Evolutionary conservation across 345 rosid genomes (phyloP), one percentile per base, ranked within the genome.

Genomic region (Stellera chamaejasme): DNA sequence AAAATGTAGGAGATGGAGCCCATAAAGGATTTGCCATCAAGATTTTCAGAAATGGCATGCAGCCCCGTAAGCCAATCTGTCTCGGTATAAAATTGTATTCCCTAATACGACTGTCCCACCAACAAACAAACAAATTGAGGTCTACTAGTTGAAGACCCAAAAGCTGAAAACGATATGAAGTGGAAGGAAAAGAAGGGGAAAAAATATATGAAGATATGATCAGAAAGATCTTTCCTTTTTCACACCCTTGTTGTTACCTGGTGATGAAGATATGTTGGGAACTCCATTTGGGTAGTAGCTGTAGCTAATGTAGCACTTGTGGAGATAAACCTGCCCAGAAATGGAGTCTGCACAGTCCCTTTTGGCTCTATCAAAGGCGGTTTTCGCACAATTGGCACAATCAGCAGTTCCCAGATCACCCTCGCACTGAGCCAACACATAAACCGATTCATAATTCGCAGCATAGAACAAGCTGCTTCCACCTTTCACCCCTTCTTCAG

Each of bases 361-460:
- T 52, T 82, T 75, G 0, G 75, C 82, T 49, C 58, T 79, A 43
- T 81, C 76, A 39, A 78, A 71, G 2, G 80, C 95, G 13, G 62
- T 72, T 66, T 82, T 78, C 63, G 75, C 79, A 48, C 98, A 92
- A 43, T 69, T 69, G 3, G 77, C 75, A 52, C 97, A 92, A 54
- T 84, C 88, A 13, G 66, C 69, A 27, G 67, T 66, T 14, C 73
- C 78, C 66, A 81, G 66, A 73, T 86, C 90, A 54, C 93, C 93
- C 62, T 92, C 96, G 41, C 98, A 92, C 77, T 92, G 96, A 6
- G 87, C 94, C 72, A 92, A 61, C 61, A 81, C 83, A 11, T 77
- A 80, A 16, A 80, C 76, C 43, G 73, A 65, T 69, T 79, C 78
- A 47, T 76, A 78, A 27, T 66, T 55, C 49, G 88, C 86, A 2